These are phyloP conservation scores for Elsinoe fawcettii DNA, from an alignment of 2,329 filamentous ascomycete genomes.

Conservation along the genomic window DNA sequence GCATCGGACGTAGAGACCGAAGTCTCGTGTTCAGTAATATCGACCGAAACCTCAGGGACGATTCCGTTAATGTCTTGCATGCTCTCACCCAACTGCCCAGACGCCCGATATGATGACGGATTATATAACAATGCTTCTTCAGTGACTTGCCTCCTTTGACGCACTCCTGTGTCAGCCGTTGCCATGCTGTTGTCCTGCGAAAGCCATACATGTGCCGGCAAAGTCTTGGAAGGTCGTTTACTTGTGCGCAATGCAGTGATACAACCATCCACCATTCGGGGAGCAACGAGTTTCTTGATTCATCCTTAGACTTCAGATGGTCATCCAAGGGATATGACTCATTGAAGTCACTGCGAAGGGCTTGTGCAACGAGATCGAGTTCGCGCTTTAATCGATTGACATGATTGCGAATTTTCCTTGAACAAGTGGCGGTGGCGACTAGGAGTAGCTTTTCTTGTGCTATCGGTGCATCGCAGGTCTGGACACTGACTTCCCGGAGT, in stretches of 20 bases:
- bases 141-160: neutral
- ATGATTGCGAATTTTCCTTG: neutral
- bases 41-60: neutral
- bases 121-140: neutral
- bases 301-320: no score
- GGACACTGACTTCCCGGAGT: neutral
- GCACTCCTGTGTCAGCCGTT: neutral
- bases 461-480: neutral
- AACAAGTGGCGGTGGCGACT: neutral
- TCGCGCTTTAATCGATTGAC: conserved; percentile 2
- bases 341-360: neutral
- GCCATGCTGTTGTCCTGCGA: neutral
- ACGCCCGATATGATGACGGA: conserved; percentile 1
- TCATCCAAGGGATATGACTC: neutral
- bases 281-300: no score
- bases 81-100: neutral
- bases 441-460: neutral
- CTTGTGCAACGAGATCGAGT: neutral
- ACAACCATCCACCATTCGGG: neutral
- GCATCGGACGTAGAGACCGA: neutral
- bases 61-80: neutral
- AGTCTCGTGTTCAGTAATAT: neutral
- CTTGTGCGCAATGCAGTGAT: neutral
- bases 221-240: neutral
- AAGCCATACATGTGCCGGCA: neutral